A percentile compares a stretch with the other conserved stretches of the same genome.
Conservation (phyloP, 768 basidiomycete species). For the Boletus sp. region DNA sequence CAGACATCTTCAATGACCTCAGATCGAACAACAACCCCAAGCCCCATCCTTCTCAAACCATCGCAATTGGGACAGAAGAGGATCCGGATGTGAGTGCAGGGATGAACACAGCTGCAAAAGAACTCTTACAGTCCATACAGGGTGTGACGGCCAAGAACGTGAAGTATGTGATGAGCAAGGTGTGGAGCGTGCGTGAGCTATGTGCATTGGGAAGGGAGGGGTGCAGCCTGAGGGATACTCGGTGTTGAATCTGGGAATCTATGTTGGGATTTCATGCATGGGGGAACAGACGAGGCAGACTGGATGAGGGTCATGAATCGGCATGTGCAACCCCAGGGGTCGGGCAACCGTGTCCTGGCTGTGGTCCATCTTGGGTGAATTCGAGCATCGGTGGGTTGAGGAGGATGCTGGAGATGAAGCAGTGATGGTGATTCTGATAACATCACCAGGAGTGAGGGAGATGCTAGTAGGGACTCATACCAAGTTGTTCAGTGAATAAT, state of each 20-base stretch:
- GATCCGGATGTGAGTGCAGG: slow-evolving; percentile 65
- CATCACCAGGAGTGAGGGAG: no score
- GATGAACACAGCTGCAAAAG: slow-evolving; percentile 74
- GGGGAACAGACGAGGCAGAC: slow-evolving; percentile 43
- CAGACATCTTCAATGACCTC: slow-evolving; percentile 91
- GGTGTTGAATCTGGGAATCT: slow-evolving; percentile 79
- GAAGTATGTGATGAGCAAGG: slow-evolving; percentile 78
- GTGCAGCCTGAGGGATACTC: slow-evolving; percentile 73
- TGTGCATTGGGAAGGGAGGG: slow-evolving; percentile 56
- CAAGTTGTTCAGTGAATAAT: no score
- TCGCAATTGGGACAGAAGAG: slow-evolving; percentile 78
- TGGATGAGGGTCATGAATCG: not conserved
- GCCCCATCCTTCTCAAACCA: slow-evolving; percentile 75
- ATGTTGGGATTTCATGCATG: slow-evolving; percentile 83
- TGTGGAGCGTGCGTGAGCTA: slow-evolving; percentile 74
- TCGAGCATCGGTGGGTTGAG: no score
- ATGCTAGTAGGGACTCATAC: no score
- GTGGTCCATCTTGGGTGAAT: no score
- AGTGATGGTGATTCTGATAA: no score
- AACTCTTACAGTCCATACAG: slow-evolving; percentile 78
- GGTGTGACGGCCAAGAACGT: slow-evolving; percentile 85
- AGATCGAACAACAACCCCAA: slow-evolving; percentile 77
- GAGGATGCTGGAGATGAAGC: no score
- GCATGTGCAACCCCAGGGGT: not conserved
- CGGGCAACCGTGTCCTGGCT: not conserved